A percentile compares a stretch with the other conserved stretches of the same genome.
These are phyloP conservation scores for Saprolegnia diclina DNA, from an alignment of 352 stramenopile species.

Conservation along the genomic window DNA sequence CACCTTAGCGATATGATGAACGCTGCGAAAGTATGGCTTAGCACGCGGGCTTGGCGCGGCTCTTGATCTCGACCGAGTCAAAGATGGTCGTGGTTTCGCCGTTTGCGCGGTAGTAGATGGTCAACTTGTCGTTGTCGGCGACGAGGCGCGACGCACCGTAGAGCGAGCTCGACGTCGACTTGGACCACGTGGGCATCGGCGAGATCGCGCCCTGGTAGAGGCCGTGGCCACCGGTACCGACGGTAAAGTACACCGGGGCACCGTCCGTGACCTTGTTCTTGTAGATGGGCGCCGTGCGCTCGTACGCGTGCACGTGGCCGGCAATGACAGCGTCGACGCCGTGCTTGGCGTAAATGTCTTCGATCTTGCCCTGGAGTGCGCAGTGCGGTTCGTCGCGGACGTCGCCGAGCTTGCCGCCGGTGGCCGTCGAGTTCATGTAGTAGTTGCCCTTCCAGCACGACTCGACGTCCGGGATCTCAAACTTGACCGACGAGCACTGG, in stretches of 20 bases:
- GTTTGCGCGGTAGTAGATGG: not conserved
- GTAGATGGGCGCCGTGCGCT: constrained; percentile 17
- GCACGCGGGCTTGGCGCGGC: no score
- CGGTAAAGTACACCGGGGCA: constrained; percentile 16
- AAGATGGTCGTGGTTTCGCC: not conserved
- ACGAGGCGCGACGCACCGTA: not conserved
- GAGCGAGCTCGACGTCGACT: not conserved
- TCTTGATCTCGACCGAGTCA: constrained; percentile 1
- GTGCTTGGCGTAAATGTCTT: constrained; percentile 29
- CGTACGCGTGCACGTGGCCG: constrained; percentile 33
- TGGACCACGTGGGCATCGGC: not conserved
- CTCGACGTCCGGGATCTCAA: constrained; percentile 35
- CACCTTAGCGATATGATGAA: no score
- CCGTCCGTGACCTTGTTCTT: not conserved
- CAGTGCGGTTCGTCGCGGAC: constrained; percentile 35
- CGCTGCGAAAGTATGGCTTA: no score
- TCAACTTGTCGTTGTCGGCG: constrained; percentile 5
- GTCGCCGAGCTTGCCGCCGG: constrained; percentile 31
- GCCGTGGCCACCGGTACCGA: constrained; percentile 2
- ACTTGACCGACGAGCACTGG: constrained; percentile 40
- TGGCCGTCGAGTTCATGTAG: constrained; percentile 14
- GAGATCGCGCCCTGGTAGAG: not conserved
- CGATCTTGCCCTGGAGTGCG: constrained; percentile 31
- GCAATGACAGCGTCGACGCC: constrained; percentile 29
- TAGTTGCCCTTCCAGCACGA: constrained; percentile 49